Percentiles rank a stretch among this genome's conserved stretches.
These are phyloP conservation scores for Salix brachista DNA, from an alignment of 345 rosid genomes.

Conservation along the genomic window DNA sequence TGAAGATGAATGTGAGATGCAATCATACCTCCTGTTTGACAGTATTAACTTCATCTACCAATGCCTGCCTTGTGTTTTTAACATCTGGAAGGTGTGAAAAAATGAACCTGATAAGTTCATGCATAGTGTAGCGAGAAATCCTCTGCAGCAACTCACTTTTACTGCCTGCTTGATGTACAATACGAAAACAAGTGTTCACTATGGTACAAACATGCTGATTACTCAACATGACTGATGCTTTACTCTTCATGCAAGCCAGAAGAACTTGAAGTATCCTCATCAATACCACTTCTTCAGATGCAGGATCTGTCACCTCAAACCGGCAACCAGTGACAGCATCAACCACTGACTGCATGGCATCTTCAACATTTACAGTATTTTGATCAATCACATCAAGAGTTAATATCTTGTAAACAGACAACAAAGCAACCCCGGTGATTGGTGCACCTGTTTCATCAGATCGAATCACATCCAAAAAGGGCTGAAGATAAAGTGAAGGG, in stretches of 20 bases:
- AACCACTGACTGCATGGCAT: conserved; percentile 87
- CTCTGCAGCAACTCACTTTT: conserved; percentile 74
- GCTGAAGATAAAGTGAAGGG: conserved; percentile 81
- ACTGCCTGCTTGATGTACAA: conserved; percentile 90
- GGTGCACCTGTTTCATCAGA: conserved; percentile 96
- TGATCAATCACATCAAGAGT: conserved; percentile 74
- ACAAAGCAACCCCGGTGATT: conserved; percentile 86
- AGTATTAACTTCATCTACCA: conserved; percentile 64
- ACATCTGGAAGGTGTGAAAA: conserved; percentile 83
- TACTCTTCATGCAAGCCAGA: conserved; percentile 86
- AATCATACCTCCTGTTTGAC: conserved; percentile 59
- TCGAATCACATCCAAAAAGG: conserved; percentile 83
- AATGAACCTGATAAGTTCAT: conserved; percentile 83
- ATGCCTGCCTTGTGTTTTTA: conserved; percentile 62
- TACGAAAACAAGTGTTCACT: conserved; percentile 93
- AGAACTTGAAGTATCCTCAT: conserved; percentile 99
- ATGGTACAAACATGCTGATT: conserved; percentile 97
- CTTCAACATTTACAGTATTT: conserved; percentile 73
- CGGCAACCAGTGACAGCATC: conserved; percentile 96
- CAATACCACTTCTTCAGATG: conserved; percentile 93
- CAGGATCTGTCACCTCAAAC: conserved; percentile 97
- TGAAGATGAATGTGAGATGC: conserved; percentile 14
- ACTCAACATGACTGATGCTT: conserved; percentile 84
- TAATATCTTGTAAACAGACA: conserved; percentile 83
- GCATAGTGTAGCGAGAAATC: conserved; percentile 92